Evolutionary conservation across 345 rosid species (phyloP).

Genomic region (Cardamine occulta): DNA sequence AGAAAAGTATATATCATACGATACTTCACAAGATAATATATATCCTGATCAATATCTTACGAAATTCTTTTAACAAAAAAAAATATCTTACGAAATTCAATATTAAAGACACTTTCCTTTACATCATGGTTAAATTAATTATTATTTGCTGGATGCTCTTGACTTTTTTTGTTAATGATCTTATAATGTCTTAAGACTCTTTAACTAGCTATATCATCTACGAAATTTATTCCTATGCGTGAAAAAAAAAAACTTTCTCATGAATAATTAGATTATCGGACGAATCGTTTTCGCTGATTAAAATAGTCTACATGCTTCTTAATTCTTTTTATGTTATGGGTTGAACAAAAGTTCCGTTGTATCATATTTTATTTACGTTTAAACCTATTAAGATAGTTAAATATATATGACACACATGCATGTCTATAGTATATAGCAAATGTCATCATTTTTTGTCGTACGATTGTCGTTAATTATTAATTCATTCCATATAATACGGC

Average conservation of each 20-base stretch:
- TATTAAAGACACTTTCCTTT: not conserved
- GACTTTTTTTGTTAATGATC: not conserved
- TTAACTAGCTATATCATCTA: not conserved
- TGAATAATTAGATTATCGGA: not conserved
- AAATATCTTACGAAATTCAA: not conserved
- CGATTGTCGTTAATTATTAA: not conserved
- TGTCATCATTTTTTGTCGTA: conserved; percentile 10
- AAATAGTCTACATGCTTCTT: not conserved
- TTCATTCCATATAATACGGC: conserved; percentile 18
- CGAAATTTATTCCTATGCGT: not conserved
- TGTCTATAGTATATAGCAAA: conserved; percentile 10
- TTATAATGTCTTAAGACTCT: not conserved
- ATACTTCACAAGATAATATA: not conserved
- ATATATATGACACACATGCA: not conserved
- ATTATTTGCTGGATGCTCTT: not conserved
- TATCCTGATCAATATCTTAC: not conserved
- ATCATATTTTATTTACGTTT: not conserved
- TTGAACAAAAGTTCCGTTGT: conserved; percentile 6
- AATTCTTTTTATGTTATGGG: not conserved
- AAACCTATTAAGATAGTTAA: not conserved
- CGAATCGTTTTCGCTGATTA: conserved; percentile 11
- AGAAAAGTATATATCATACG: conserved; percentile 6
- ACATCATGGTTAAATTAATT: not conserved
- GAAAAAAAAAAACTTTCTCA: not conserved
- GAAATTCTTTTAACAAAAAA: not conserved